These are phyloP conservation scores for Inga laurina DNA, from an alignment of 306 rosid genomes.

Conservation along the genomic window DNA sequence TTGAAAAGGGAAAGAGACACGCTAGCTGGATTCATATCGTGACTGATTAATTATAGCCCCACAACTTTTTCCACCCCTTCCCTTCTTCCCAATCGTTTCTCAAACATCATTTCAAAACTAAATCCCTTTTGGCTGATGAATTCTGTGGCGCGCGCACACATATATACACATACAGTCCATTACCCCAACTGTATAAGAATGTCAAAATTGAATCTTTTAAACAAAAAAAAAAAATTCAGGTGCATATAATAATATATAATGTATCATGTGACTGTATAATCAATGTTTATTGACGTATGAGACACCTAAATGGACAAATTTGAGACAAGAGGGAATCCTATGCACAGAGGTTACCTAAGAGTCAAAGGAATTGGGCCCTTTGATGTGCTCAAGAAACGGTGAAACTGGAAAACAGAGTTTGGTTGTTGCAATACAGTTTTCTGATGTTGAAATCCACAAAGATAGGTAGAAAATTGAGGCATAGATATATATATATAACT, in stretches of 20 bases:
- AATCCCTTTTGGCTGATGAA: neutral
- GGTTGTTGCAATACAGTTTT: constrained; percentile 10
- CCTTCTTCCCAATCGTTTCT: neutral
- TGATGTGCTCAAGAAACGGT: constrained; percentile 45
- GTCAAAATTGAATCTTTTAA: neutral
- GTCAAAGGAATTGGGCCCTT: constrained; percentile 52
- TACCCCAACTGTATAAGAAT: neutral
- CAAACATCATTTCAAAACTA: neutral
- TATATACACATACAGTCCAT: neutral
- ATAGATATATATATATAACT: neutral
- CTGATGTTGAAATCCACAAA: constrained; percentile 41
- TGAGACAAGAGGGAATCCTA: constrained; percentile 46
- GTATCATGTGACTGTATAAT: neutral
- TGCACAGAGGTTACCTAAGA: constrained; percentile 21
- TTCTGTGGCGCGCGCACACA: neutral
- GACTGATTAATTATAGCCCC: neutral
- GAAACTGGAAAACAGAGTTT: constrained; percentile 32
- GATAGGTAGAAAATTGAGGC: constrained; percentile 15
- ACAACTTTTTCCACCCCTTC: neutral
- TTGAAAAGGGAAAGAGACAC: neutral
- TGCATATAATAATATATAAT: neutral
- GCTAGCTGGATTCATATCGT: constrained; percentile 14
- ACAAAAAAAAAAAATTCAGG: neutral
- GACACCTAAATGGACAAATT: neutral
- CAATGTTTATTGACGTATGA: neutral